phyloP scores from a whole-genome alignment of 768 basidiomycete genomes.

The Filobasidium floriforme region DNA sequence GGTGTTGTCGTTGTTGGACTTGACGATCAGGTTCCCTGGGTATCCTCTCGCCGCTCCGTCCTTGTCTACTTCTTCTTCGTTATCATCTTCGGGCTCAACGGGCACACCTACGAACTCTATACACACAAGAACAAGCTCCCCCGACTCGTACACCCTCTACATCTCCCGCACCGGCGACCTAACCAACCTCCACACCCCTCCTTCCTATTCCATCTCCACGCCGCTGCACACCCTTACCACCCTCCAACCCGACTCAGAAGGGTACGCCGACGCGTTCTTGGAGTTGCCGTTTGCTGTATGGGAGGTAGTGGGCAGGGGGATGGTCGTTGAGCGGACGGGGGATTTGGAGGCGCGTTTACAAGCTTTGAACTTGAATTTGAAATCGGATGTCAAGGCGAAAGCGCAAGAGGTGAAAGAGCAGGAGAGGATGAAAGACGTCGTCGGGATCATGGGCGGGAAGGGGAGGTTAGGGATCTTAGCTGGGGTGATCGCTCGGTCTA shows the following conservation, averaged over 20 bases:
- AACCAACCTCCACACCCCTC: conserved; percentile 30
- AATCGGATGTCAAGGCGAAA: no score
- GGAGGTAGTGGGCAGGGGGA: conserved; percentile 43
- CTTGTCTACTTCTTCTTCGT: background rate
- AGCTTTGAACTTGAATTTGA: no score
- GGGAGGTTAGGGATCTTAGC: conserved; percentile 36
- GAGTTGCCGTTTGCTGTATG: conserved; percentile 41
- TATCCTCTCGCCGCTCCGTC: conserved; percentile 20
- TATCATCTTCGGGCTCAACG: background rate
- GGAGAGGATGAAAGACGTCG: background rate
- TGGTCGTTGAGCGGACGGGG: conserved; percentile 35
- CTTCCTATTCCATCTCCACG: conserved; percentile 32
- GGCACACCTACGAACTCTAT: background rate
- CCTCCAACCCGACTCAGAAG: conserved; percentile 35
- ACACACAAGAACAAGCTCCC: conserved; percentile 14
- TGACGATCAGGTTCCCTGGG: conserved; percentile 40
- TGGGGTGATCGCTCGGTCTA: conserved; percentile 42
- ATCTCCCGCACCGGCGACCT: conserved; percentile 40
- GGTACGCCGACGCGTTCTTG: conserved; percentile 42
- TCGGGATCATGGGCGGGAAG: conserved; percentile 8
- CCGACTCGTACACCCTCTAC: conserved; percentile 36
- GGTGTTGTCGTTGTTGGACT: conserved; percentile 37
- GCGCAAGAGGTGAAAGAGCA: conserved; percentile 11
- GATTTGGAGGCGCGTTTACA: conserved; percentile 5
- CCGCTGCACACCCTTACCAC: conserved; percentile 28